Conservation (phyloP, 257 asterid genomes). For the Penstemon davidsonii region DNA sequence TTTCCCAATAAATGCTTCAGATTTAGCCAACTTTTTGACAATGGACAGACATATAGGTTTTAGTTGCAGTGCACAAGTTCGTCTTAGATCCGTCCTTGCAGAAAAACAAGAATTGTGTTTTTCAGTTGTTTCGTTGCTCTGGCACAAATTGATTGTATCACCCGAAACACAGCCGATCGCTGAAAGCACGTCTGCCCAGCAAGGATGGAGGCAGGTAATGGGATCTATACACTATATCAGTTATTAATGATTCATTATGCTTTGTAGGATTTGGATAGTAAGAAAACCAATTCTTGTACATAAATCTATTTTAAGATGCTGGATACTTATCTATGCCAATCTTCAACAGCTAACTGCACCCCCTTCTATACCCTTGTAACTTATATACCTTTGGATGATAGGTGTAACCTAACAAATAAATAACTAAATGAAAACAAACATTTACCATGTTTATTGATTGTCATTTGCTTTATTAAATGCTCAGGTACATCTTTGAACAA, state of each 20-base stretch:
- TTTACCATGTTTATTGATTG: not conserved
- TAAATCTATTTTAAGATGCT: not conserved
- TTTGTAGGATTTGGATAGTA: constrained; percentile 4
- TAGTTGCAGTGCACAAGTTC: constrained; percentile 77
- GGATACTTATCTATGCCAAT: not conserved
- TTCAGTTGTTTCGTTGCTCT: constrained; percentile 94
- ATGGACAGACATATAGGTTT: constrained; percentile 92
- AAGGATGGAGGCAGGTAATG: constrained; percentile 99
- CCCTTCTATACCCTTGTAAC: not conserved
- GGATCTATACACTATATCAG: not conserved
- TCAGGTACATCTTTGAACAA: not conserved
- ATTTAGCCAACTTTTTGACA: constrained; percentile 88
- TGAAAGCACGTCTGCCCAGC: constrained; percentile 97
- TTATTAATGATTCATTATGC: constrained; percentile 12
- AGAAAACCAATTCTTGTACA: constrained; percentile 6
- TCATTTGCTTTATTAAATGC: not conserved
- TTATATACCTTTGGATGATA: not conserved
- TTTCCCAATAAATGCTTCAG: constrained; percentile 83
- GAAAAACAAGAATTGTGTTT: constrained; percentile 92
- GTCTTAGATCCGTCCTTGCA: constrained; percentile 69
- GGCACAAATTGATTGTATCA: constrained; percentile 95
- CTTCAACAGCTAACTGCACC: not conserved
- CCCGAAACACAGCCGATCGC: constrained; percentile 93
- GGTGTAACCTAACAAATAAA: not conserved
- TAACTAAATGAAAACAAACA: no score